Evolutionary conservation across 176 grass and related monocot species (phyloP).

Genomic region (Luzula sylvatica): DNA sequence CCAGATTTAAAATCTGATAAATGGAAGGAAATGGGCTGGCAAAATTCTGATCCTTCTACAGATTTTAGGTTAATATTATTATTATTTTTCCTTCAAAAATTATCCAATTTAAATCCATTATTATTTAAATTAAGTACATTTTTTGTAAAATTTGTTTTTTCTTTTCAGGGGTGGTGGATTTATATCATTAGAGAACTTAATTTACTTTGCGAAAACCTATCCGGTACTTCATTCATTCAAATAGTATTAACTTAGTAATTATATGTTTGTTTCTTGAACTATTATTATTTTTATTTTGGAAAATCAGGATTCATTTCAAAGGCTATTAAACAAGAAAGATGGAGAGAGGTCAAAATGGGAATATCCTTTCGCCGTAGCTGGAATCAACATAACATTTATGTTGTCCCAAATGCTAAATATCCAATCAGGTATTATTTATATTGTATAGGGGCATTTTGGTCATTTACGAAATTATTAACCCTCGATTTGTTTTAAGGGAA

Average conservation of each 20-base stretch:
- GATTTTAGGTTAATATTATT: constrained; percentile 61
- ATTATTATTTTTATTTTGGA: constrained; percentile 18
- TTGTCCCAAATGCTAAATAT: constrained; percentile 55
- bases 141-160: background rate
- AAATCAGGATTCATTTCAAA: constrained; percentile 72
- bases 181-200: constrained; percentile 63
- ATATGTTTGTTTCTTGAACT: constrained; percentile 14
- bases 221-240: constrained; percentile 29
- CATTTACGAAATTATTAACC: constrained; percentile 2
- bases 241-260: constrained; percentile 8
- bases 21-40: constrained; percentile 98
- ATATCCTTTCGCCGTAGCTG: constrained; percentile 63
- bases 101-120: constrained; percentile 9
- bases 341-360: constrained; percentile 59
- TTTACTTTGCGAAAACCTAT: constrained; percentile 62
- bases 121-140: background rate
- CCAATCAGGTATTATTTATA: constrained; percentile 42
- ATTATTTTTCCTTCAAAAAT: constrained; percentile 20
- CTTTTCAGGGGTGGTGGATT: constrained; percentile 51
- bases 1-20: constrained; percentile 75
- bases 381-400: constrained; percentile 68
- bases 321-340: constrained; percentile 46
- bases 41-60: constrained; percentile 65
- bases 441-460: background rate
- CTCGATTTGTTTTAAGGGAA: constrained; percentile 22